These are phyloP conservation scores for Hyphopichia burtonii DNA, from an alignment of 1,139 yeast genomes.

Conservation along the genomic window DNA sequence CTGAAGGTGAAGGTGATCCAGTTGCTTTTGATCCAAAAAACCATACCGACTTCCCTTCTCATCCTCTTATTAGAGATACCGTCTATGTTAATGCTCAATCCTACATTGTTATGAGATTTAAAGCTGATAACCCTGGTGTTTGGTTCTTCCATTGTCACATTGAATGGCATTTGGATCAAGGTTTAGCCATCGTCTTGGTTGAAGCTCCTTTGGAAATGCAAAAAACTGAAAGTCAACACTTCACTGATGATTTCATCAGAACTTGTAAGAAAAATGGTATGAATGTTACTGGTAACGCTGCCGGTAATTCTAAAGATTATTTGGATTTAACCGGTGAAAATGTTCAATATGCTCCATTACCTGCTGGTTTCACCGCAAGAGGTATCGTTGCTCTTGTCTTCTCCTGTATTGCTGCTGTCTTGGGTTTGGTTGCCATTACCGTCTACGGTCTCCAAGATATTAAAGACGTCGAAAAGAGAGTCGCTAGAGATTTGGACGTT, in stretches of 20 bases:
- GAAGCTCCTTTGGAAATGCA: constrained; percentile 70
- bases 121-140: constrained; percentile 84
- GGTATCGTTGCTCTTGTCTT: constrained; percentile 64
- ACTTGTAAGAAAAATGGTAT: constrained; percentile 48
- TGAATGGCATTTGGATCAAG: constrained; percentile 93
- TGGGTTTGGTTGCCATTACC: constrained; percentile 56
- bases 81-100: constrained; percentile 65
- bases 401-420: constrained; percentile 57
- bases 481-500: constrained; percentile 59
- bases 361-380: constrained; percentile 65
- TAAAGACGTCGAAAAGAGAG: constrained; percentile 56
- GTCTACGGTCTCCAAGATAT: constrained; percentile 68
- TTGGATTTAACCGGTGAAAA: constrained; percentile 58
- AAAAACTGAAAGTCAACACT: constrained; percentile 28
- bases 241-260: constrained; percentile 47
- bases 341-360: constrained; percentile 55
- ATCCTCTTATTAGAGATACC: constrained; percentile 67
- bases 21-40: constrained; percentile 46
- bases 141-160: constrained; percentile 95
- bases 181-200: constrained; percentile 67
- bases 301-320: constrained; percentile 54
- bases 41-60: constrained; percentile 56
- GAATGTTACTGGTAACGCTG: constrained; percentile 64
- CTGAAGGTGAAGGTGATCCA: constrained; percentile 52
- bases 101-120: constrained; percentile 62